Percentiles rank a stretch among this genome's conserved stretches.
Evolutionary conservation across 2,329 filamentous ascomycete genomes (phyloP).

Genomic region (Sphaerulina populicola): DNA sequence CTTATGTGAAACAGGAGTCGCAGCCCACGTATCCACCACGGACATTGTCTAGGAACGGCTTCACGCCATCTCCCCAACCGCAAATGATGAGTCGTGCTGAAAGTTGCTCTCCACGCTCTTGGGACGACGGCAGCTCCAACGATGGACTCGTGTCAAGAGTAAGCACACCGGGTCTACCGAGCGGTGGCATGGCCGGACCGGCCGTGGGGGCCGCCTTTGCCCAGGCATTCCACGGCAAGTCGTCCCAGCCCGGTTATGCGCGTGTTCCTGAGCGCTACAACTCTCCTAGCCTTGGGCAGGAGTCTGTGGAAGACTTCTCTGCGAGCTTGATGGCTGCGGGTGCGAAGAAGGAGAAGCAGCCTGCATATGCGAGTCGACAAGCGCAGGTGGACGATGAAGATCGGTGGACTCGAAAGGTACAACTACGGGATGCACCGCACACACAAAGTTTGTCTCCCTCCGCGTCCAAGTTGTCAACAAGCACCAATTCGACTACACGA

Average conservation of each 20-base stretch:
- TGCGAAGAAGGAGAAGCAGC: slow-evolving; percentile 18
- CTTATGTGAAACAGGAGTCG: slow-evolving; percentile 25
- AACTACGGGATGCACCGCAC: slow-evolving; percentile 20
- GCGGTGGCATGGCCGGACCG: slow-evolving; percentile 21
- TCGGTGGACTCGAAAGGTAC: slow-evolving; percentile 22
- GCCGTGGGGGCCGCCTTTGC: slow-evolving; percentile 20
- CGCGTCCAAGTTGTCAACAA: slow-evolving; percentile 11
- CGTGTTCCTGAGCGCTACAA: slow-evolving; percentile 25
- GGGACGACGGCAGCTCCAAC: slow-evolving; percentile 27
- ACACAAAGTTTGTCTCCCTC: slow-evolving; percentile 2
- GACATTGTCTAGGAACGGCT: slow-evolving; percentile 27
- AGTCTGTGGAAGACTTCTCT: slow-evolving; percentile 16
- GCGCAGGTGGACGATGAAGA: slow-evolving; percentile 26
- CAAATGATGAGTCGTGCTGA: slow-evolving; percentile 19
- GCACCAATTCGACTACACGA: neutral
- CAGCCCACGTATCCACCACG: slow-evolving; percentile 31
- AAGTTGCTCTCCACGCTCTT: slow-evolving; percentile 28
- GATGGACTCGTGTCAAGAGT: slow-evolving; percentile 28
- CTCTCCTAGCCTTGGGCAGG: slow-evolving; percentile 26
- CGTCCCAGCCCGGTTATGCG: slow-evolving; percentile 26
- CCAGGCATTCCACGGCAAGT: slow-evolving; percentile 25
- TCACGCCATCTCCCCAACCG: slow-evolving; percentile 25
- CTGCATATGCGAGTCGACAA: slow-evolving; percentile 21
- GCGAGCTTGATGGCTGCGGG: slow-evolving; percentile 17
- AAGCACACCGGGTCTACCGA: slow-evolving; percentile 24